phyloP scores from a whole-genome alignment of 2,329 filamentous ascomycete genomes.

The Alternaria gansuensis region DNA sequence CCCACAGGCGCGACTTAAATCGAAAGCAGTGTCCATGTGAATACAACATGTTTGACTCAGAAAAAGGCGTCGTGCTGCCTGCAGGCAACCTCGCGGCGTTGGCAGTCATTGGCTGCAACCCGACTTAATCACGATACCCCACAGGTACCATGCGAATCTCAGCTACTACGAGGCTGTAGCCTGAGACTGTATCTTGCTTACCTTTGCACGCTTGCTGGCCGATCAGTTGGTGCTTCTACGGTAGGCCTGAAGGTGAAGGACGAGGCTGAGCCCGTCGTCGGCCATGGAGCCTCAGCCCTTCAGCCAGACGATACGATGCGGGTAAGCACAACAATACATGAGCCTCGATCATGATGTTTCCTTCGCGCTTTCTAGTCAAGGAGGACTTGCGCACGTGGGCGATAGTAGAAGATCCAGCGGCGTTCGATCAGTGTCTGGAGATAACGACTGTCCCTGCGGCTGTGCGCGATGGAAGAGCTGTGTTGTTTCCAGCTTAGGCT shows the following conservation, averaged over 20 bases:
- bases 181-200: not conserved
- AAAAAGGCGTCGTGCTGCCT: constrained; percentile 38
- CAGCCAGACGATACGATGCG: not conserved
- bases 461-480: not conserved
- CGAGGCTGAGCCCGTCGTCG: constrained; percentile 5
- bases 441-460: not conserved
- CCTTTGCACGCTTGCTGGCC: not conserved
- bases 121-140: constrained; percentile 3
- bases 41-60: constrained; percentile 31
- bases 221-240: constrained; percentile 1
- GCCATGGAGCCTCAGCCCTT: constrained; percentile 8
- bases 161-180: not conserved
- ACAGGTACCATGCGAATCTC: constrained; percentile 3
- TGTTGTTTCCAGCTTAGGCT: not conserved
- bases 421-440: not conserved
- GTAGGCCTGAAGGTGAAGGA: not conserved
- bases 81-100: constrained; percentile 37
- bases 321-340: not conserved
- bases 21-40: constrained; percentile 14
- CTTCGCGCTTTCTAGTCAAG: not conserved
- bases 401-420: not conserved
- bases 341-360: too few relatives aligned
- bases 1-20: not conserved
- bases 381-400: not conserved
- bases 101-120: constrained; percentile 31